phyloP scores from a whole-genome alignment of 78 protist species.

The Dictyostelium firmibasis region DNA sequence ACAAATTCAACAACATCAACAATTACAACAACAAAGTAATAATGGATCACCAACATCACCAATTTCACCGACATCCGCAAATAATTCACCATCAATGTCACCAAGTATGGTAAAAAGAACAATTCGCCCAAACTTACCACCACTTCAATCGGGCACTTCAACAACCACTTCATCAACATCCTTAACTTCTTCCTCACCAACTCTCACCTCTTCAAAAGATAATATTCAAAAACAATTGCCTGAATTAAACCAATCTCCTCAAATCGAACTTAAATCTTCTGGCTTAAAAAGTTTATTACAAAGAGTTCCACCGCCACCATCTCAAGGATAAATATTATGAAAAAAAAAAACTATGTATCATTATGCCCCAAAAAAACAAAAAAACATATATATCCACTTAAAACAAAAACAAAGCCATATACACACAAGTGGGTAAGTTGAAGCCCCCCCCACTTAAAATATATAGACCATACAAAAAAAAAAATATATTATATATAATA shows the following conservation, averaged over 20 bases:
- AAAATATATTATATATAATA: not conserved
- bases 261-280: not conserved
- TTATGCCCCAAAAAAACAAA: not conserved
- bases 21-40: not conserved
- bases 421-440: too few species aligned
- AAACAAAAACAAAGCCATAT: too few species aligned
- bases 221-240: not conserved
- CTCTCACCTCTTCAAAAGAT: not conserved
- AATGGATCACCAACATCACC: not conserved
- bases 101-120: constrained; percentile 7
- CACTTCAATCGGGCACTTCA: not conserved
- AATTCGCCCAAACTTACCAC: not conserved
- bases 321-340: not conserved
- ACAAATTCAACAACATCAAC: constrained; percentile 23
- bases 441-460: not conserved
- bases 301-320: not conserved
- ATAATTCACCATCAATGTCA: constrained; percentile 9
- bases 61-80: not conserved
- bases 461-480: not conserved
- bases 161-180: not conserved
- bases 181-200: not conserved
- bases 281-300: not conserved
- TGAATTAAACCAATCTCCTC: not conserved
- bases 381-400: not conserved
- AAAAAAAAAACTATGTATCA: not conserved